phyloP scores from a whole-genome alignment of 2,329 filamentous ascomycete genomes.

The Teratosphaeria gauchensis region DNA sequence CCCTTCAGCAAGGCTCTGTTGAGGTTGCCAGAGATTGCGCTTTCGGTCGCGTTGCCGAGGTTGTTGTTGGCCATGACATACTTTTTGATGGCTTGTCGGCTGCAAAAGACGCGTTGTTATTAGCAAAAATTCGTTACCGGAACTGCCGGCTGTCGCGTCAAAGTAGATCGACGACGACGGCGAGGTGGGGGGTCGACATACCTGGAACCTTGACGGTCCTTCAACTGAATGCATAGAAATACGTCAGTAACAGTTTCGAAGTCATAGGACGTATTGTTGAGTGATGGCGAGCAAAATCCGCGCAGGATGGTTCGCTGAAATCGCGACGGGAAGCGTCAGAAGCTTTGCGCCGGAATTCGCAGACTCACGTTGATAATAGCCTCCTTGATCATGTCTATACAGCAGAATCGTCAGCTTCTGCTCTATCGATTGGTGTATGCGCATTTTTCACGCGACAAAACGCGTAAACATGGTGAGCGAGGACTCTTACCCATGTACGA shows the following conservation, averaged over 20 bases:
- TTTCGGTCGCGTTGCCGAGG: slow-evolving; percentile 43
- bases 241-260: slow-evolving; percentile 37
- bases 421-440: slow-evolving; percentile 4
- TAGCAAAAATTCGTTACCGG: slow-evolving; percentile 11
- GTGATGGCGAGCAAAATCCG: slow-evolving; percentile 2
- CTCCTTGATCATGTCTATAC: slow-evolving; percentile 62
- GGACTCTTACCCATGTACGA: slow-evolving; percentile 54
- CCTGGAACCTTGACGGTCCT: slow-evolving; percentile 62
- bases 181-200: slow-evolving; percentile 36
- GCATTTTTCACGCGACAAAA: background rate
- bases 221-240: slow-evolving; percentile 46
- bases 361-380: slow-evolving; percentile 60
- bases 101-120: slow-evolving; percentile 26
- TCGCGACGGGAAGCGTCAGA: slow-evolving; percentile 7
- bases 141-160: background rate
- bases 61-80: slow-evolving; percentile 65
- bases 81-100: slow-evolving; percentile 65
- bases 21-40: slow-evolving; percentile 63
- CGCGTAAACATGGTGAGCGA: background rate
- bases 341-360: slow-evolving; percentile 40
- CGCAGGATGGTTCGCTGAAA: slow-evolving; percentile 12
- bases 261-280: background rate
- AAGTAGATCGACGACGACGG: slow-evolving; percentile 15
- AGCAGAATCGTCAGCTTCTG: slow-evolving; percentile 44
- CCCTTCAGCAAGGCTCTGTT: slow-evolving; percentile 75